Evolutionary conservation across 345 rosid species (phyloP), one percentile per base, ranked within the genome.

Genomic region (Citrus australasica): DNA sequence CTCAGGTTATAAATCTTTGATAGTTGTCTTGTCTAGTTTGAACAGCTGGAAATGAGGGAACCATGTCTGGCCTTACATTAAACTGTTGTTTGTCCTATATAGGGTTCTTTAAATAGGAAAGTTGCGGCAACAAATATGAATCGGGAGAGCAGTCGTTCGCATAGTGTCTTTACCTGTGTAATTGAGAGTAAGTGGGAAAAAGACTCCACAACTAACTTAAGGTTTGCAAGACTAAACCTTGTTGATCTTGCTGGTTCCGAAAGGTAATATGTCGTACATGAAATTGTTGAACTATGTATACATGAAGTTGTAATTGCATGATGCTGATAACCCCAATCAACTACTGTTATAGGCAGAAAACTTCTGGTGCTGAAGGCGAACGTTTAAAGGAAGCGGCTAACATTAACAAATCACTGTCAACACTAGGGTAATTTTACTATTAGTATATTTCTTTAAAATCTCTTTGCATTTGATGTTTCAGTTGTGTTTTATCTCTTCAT

Each of bases 291-390:
- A 24, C 30, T 22, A 61, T 66, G 25, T 24, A 37, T 69, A 24
- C 37, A 55, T 40, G 71, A 80, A 51, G 69, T 70, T 70, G 75
- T 67, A 67, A 76, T 61, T 61, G 38, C n/a, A 7, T 76, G 33
- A 62, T 60, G 9, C 28, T 24, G 11, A 71, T 55, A 25, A 24
- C 78, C 59, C 30, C 72, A 66, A 55, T 70, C 38, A 75, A 82
- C 56, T 67, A 70, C 76, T 70, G 56, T 76, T 75, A 80, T 79
- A 95, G 99, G 91, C 98, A 93, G 82, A 95, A 95, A 85, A 90
- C 90, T 79, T 95, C 99, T 70, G 99, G 99, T 73, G 98, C 98
- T 79, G 99, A 95, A 79, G 99, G 99, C 68, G 98, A 95, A 64
- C 98, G 99, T 69, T 79, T 95, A 63, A 95, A 94, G 80, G 99